Evolutionary conservation across 331 rosid genomes (phyloP).

Genomic region (Quercus phellos): DNA sequence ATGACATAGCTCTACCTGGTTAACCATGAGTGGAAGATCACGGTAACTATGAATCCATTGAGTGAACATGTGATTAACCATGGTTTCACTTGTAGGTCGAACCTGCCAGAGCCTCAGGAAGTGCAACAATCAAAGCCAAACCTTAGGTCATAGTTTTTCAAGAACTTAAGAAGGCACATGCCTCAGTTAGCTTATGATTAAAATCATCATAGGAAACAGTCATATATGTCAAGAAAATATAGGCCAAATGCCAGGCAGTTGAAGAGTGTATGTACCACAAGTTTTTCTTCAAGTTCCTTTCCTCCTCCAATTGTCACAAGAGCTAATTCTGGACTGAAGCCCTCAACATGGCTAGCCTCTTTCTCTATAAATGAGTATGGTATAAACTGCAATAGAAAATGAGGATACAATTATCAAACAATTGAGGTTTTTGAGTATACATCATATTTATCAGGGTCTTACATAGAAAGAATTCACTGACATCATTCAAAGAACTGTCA

Average conservation of each 20-base stretch:
- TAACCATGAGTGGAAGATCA: constrained; percentile 89
- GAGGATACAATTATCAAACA: constrained; percentile 8
- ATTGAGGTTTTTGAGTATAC: not conserved
- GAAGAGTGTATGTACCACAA: constrained; percentile 58
- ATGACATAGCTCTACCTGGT: constrained; percentile 53
- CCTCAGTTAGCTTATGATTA: not conserved
- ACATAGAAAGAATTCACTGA: not conserved
- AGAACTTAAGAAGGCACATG: constrained; percentile 9
- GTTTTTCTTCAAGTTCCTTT: constrained; percentile 96
- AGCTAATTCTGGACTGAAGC: constrained; percentile 93
- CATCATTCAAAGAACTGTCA: not conserved
- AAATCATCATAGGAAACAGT: not conserved
- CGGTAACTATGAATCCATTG: constrained; percentile 97
- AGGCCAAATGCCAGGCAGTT: not conserved
- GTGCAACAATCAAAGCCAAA: constrained; percentile 71
- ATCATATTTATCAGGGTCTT: constrained; percentile 4
- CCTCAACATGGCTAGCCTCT: constrained; percentile 97
- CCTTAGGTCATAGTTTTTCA: constrained; percentile 49
- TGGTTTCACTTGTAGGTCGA: constrained; percentile 95
- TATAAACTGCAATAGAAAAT: constrained; percentile 60
- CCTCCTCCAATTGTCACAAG: constrained; percentile 93
- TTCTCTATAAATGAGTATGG: constrained; percentile 94
- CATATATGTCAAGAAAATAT: no score
- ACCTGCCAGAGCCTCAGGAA: constrained; percentile 93
- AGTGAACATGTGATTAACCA: constrained; percentile 96